Conservation (phyloP, 805 yeast genomes). For the Yarrowia sp. region DNA sequence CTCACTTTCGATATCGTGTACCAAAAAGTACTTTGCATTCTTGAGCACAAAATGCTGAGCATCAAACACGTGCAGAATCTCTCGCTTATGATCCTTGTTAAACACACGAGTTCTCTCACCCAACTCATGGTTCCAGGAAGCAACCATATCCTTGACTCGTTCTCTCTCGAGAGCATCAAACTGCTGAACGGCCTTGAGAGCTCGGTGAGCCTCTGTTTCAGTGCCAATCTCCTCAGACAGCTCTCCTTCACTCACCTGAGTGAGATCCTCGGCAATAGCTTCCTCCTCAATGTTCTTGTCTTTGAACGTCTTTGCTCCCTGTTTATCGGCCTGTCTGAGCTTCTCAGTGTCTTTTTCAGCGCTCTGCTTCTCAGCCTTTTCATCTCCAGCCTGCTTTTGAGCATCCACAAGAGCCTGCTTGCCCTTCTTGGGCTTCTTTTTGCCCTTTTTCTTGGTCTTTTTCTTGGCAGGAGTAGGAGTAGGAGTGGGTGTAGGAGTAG, state of each 20-base stretch:
- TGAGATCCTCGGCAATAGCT: slow-evolving; percentile 6
- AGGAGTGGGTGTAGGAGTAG: slow-evolving; percentile 3
- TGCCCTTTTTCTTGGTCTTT: slow-evolving; percentile 12
- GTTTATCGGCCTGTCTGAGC: not conserved
- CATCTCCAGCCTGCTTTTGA: slow-evolving; percentile 1
- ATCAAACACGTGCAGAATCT: slow-evolving; percentile 11
- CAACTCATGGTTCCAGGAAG: slow-evolving; percentile 6
- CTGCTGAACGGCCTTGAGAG: slow-evolving; percentile 9
- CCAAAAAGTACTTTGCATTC: slow-evolving; percentile 16
- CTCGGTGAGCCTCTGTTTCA: slow-evolving; percentile 1
- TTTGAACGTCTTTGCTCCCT: slow-evolving; percentile 14
- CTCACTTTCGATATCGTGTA: slow-evolving; percentile 12
- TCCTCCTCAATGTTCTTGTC: slow-evolving; percentile 20
- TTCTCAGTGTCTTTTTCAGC: slow-evolving; percentile 4
- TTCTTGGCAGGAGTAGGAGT: not conserved
- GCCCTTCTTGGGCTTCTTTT: slow-evolving; percentile 20
- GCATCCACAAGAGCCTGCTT: not conserved
- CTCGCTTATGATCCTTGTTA: slow-evolving; percentile 6
- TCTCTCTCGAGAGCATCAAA: slow-evolving; percentile 6
- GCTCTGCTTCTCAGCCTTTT: slow-evolving; percentile 3
- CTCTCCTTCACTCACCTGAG: not conserved
- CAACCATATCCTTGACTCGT: slow-evolving; percentile 4
- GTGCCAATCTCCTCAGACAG: slow-evolving; percentile 7
- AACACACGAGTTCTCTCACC: not conserved
- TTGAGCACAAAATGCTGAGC: slow-evolving; percentile 2